Evolutionary conservation across 1,139 yeast genomes (phyloP).

Genomic region (Kodamaea fungicola): DNA sequence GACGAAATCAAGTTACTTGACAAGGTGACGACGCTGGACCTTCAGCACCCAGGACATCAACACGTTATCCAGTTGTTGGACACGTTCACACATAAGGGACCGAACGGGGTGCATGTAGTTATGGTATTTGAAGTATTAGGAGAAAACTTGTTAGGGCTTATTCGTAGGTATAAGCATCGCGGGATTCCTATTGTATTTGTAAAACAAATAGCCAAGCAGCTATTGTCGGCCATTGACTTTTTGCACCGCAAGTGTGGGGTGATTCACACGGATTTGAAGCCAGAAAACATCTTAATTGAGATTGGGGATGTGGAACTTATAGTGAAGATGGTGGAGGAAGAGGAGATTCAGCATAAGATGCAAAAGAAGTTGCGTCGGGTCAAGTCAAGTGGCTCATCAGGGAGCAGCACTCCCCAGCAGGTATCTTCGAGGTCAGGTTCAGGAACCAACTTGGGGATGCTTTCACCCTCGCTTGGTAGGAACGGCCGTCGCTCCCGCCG

Average conservation of each 20-base stretch:
- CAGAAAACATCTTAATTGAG: constrained; percentile 41
- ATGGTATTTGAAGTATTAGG: constrained; percentile 46
- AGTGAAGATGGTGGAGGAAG: constrained; percentile 32
- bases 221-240: constrained; percentile 36
- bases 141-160: constrained; percentile 37
- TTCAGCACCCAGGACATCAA: constrained; percentile 35
- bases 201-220: constrained; percentile 36
- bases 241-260: constrained; percentile 41
- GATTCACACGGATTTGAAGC: constrained; percentile 44
- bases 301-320: constrained; percentile 37
- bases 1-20: constrained; percentile 40
- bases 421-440: constrained; percentile 1
- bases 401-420: not conserved
- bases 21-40: constrained; percentile 26
- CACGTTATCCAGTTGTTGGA: constrained; percentile 41
- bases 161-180: constrained; percentile 36
- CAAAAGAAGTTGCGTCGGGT: constrained; percentile 12
- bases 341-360: constrained; percentile 15
- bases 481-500: constrained; percentile 62
- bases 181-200: constrained; percentile 38
- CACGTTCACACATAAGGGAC: constrained; percentile 39
- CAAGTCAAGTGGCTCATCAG: constrained; percentile 4
- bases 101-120: constrained; percentile 42
- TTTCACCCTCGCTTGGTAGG: constrained; percentile 41
- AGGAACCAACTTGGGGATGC: constrained; percentile 6